Base-by-base conservation (phyloP, 768 basidiomycete genomes). In the Pulveroboletus sp. region DNA sequence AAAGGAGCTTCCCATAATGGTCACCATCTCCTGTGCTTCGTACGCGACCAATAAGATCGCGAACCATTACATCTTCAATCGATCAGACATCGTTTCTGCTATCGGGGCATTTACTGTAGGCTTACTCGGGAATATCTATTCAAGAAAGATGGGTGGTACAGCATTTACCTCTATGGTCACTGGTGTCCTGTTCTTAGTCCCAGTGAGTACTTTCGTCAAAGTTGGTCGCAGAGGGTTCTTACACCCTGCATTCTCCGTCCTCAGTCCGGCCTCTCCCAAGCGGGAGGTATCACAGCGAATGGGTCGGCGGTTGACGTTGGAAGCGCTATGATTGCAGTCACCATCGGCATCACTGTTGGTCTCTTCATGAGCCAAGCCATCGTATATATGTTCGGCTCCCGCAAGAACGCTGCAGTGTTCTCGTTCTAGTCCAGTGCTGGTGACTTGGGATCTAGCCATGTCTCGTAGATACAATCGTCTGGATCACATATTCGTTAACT, bases 161-260 rank as follows among this genome's bases (percentile, higher is more conserved):
- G 90, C 90, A 17, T 93, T 93, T 68, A 90, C 89, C 9, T 83
- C 83, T 2, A 93, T 93, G 91, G 88, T 92, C 36, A 87, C 90
- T 24, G 90, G 89, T 35, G 89, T 93, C 6, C 66, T 91, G 55
- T 90, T 93, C 68, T 72, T 93, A 52, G 89, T 93, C 24, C 91
- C 91, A 11, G 89, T 91, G 64, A 65, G 85, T 76, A 17, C 43
- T 57, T 32, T 49, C 11, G 15, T 55, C 7, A 10, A n/a, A 17
- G 15, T 37, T 47, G 17, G 39, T 37, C 37, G 21, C 17, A 10
- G 37, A n/a, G 21, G 32, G 43, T 47, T 40, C 41, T 45, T 38
- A 41, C 8, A 50, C 27, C 46, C 14, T 14, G 48, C 15, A 24
- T 41, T 55, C 8, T 35, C 21, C 40, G 7, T 30, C 41, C 38